These are phyloP conservation scores for Solidago caesia DNA, from an alignment of 129 eudicot genomes.

Conservation along the genomic window DNA sequence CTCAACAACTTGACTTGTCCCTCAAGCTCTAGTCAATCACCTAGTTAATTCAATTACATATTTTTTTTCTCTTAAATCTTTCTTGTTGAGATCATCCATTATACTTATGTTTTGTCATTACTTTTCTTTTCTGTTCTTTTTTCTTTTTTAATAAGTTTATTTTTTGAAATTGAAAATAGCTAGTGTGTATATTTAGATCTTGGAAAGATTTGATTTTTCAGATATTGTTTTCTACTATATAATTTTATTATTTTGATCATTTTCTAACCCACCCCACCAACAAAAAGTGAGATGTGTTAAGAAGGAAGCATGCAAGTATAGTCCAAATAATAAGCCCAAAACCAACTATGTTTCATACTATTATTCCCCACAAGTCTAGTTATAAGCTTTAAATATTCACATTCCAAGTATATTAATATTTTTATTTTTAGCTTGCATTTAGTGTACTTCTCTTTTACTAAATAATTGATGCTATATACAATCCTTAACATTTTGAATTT, in stretches of 20 bases:
- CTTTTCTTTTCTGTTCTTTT: neutral
- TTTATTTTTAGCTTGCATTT: neutral
- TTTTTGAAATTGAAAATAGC: conserved; percentile 7
- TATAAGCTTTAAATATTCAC: neutral
- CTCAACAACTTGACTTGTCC: conserved; percentile 53
- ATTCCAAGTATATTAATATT: conserved; percentile 1
- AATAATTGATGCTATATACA: neutral
- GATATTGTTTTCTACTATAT: conserved; percentile 23
- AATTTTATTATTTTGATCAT: conserved; percentile 13
- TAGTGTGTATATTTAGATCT: conserved; percentile 30
- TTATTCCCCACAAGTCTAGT: conserved; percentile 26
- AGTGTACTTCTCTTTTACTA: too few species aligned
- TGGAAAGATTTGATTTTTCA: conserved; percentile 25
- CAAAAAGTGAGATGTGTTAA: conserved; percentile 23
- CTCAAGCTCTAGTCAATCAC: conserved; percentile 45
- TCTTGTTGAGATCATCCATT: conserved; percentile 29
- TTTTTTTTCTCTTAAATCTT: conserved; percentile 9
- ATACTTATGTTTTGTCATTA: conserved; percentile 19
- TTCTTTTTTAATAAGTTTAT: conserved; percentile 1
- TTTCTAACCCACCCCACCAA: conserved; percentile 40
- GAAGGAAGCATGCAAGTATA: conserved; percentile 17
- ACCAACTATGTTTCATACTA: conserved; percentile 14
- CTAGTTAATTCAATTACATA: conserved; percentile 20
- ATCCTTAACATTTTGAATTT: neutral
- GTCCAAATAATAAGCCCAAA: conserved; percentile 30